These are phyloP conservation scores for Symbiodinium natans DNA, from an alignment of 73 alveolate species.

Conservation along the genomic window DNA sequence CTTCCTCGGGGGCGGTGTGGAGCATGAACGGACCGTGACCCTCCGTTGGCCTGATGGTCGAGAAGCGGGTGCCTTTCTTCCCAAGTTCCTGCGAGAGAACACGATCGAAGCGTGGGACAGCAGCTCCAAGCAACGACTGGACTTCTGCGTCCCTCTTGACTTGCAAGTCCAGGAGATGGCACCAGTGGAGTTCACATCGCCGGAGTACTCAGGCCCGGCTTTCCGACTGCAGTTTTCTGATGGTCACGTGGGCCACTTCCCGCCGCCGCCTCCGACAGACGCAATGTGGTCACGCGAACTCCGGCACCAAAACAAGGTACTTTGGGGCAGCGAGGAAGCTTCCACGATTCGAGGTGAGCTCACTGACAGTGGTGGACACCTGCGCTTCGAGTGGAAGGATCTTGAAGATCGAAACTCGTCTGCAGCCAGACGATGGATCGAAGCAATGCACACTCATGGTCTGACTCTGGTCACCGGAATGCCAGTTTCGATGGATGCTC, in stretches of 20 bases:
- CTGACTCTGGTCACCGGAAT: constrained; percentile 72
- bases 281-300: constrained; percentile 33
- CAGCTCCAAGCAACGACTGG: constrained; percentile 73
- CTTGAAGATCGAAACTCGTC: neutral
- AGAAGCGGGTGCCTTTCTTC: constrained; percentile 74
- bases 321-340: constrained; percentile 10
- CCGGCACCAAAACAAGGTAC: neutral
- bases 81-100: constrained; percentile 80
- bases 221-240: constrained; percentile 59
- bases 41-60: constrained; percentile 78
- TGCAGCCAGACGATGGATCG: constrained; percentile 55
- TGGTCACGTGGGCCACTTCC: constrained; percentile 78
- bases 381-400: constrained; percentile 57
- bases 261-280: neutral
- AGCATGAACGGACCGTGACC: constrained; percentile 43
- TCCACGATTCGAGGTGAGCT: neutral
- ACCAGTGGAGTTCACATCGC: constrained; percentile 10
- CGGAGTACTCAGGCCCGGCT: constrained; percentile 38
- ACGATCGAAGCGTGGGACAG: constrained; percentile 41
- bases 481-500: neutral
- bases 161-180: constrained; percentile 27
- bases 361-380: neutral
- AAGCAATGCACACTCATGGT: constrained; percentile 80
- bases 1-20: neutral
- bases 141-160: constrained; percentile 49